These are phyloP conservation scores for Ophiostoma ips DNA, from an alignment of 2,329 filamentous ascomycete genomes.

Conservation along the genomic window DNA sequence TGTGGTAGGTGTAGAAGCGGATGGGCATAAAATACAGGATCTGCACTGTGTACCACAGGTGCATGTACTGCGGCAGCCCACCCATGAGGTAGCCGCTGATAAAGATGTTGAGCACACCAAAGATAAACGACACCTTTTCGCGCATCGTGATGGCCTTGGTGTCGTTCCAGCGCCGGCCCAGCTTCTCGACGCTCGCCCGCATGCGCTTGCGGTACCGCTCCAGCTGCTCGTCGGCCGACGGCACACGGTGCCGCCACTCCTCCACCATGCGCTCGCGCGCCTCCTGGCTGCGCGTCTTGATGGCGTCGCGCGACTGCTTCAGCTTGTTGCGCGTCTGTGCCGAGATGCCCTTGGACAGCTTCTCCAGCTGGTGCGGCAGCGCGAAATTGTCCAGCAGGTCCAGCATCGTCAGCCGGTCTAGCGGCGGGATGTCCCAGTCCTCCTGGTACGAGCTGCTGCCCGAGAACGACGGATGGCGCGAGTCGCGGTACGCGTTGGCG, in stretches of 20 bases:
- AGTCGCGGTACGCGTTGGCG: slow-evolving; percentile 37
- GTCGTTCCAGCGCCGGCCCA: slow-evolving; percentile 77
- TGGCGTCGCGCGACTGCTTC: slow-evolving; percentile 63
- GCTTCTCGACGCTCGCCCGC: slow-evolving; percentile 75
- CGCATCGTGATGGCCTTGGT: slow-evolving; percentile 74
- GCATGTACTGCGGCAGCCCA: slow-evolving; percentile 71
- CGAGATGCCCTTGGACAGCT: slow-evolving; percentile 69
- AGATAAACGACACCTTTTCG: slow-evolving; percentile 94
- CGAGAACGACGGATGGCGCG: slow-evolving; percentile 70
- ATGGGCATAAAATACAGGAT: slow-evolving; percentile 95
- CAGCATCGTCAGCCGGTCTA: slow-evolving; percentile 82
- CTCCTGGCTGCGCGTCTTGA: slow-evolving; percentile 60
- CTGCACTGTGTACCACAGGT: slow-evolving; percentile 82
- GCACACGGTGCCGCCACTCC: slow-evolving; percentile 77
- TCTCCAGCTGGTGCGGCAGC: slow-evolving; percentile 79
- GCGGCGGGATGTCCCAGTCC: slow-evolving; percentile 78
- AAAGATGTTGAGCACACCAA: slow-evolving; percentile 92
- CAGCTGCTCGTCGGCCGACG: slow-evolving; percentile 80
- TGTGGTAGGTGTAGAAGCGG: slow-evolving; percentile 79
- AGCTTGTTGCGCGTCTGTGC: slow-evolving; percentile 79
- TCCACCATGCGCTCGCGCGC: slow-evolving; percentile 86
- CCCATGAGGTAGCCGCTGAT: slow-evolving; percentile 90
- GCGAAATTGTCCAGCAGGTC: slow-evolving; percentile 92
- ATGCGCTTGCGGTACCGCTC: slow-evolving; percentile 82
- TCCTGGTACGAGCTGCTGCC: slow-evolving; percentile 74